Percentiles rank a stretch among this genome's conserved stretches.
These are phyloP conservation scores for Emericellopsis atlantica DNA, from an alignment of 2,329 filamentous ascomycete genomes.

Conservation along the genomic window DNA sequence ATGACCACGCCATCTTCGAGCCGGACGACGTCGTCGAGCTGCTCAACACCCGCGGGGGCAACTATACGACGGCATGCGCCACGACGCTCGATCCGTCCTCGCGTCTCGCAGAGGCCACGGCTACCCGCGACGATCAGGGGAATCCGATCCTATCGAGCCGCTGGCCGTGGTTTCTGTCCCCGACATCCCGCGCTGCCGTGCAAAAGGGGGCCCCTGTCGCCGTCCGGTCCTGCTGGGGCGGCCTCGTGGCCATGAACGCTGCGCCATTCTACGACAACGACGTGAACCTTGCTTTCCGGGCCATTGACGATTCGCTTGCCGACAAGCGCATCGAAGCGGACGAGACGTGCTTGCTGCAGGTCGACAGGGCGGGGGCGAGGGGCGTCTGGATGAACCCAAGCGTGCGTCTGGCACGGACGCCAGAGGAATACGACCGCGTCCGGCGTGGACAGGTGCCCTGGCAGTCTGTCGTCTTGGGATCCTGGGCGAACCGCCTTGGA, in stretches of 20 bases:
- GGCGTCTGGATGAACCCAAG: constrained; percentile 57
- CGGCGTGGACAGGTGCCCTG: not conserved
- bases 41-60: constrained; percentile 41
- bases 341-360: constrained; percentile 68
- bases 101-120: constrained; percentile 28
- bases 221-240: constrained; percentile 37
- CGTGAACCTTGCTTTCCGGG: constrained; percentile 44
- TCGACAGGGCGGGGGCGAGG: constrained; percentile 48
- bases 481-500: constrained; percentile 21
- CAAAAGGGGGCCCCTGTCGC: constrained; percentile 30
- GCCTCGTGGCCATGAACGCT: constrained; percentile 34
- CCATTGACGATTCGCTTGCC: constrained; percentile 49
- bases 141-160: constrained; percentile 35
- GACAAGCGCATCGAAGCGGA: constrained; percentile 56
- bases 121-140: constrained; percentile 40
- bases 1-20: constrained; percentile 47
- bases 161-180: constrained; percentile 47
- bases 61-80: constrained; percentile 50
- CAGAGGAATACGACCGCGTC: constrained; percentile 17
- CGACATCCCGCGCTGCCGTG: constrained; percentile 27
- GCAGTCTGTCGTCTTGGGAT: constrained; percentile 18
- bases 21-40: constrained; percentile 41
- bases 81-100: not conserved
- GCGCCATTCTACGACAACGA: constrained; percentile 35
- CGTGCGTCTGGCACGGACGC: constrained; percentile 54